phyloP scores from a whole-genome alignment of 495 filamentous ascomycete genomes.

The Penicillium chermesinum region DNA sequence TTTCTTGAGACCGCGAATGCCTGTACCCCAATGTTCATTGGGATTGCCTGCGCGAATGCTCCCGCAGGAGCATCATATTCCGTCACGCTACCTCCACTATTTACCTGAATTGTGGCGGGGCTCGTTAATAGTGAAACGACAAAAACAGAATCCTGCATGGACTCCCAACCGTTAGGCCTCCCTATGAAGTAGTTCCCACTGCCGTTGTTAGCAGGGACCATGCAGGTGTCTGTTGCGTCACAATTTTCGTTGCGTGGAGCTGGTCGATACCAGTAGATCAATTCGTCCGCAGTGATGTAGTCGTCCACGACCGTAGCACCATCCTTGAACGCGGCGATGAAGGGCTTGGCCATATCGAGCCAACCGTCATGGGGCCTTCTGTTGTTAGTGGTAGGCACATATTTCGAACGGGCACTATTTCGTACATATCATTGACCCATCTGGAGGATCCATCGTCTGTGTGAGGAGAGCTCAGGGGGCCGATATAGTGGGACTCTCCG shows the following conservation, averaged over 20 bases:
- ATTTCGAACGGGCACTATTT: neutral
- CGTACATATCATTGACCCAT: conserved; percentile 51
- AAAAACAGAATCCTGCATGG: conserved; percentile 47
- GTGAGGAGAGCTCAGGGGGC: conserved; percentile 43
- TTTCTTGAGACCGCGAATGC: conserved; percentile 43
- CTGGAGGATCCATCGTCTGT: conserved; percentile 53
- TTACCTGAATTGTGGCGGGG: conserved; percentile 40
- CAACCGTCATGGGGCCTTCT: conserved; percentile 36
- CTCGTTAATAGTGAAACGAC: conserved; percentile 48
- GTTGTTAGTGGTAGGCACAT: neutral
- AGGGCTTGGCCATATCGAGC: conserved; percentile 42
- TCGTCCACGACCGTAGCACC: conserved; percentile 32
- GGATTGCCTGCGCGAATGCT: conserved; percentile 39
- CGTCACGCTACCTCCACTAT: conserved; percentile 37
- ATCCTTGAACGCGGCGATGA: conserved; percentile 53
- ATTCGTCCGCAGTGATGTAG: conserved; percentile 36
- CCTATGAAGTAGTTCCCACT: conserved; percentile 46
- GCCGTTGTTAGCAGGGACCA: conserved; percentile 31
- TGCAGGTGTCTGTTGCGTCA: conserved; percentile 27
- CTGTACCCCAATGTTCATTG: conserved; percentile 49
- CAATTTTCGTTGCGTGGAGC: conserved; percentile 33
- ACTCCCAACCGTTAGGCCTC: conserved; percentile 45
- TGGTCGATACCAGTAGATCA: conserved; percentile 43
- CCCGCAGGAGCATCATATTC: conserved; percentile 40
- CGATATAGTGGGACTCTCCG: conserved; percentile 53